Evolutionary conservation across 176 grass and related monocot genomes (phyloP).

Genomic region (Raddia distichophylla): DNA sequence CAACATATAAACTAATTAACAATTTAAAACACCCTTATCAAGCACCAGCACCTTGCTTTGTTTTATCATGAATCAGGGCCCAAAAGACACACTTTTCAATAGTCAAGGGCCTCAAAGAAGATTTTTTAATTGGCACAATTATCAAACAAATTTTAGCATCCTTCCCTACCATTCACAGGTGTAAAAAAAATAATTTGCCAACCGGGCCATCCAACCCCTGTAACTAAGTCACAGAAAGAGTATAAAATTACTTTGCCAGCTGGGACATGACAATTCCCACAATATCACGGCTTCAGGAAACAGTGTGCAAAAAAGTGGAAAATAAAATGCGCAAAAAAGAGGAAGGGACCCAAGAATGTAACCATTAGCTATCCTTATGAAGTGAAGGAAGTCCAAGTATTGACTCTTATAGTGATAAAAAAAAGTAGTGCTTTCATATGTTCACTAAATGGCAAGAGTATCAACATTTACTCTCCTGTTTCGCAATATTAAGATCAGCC

Average conservation of each 20-base stretch:
- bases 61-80: constrained; percentile 20
- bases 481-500: neutral
- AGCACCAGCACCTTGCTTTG: neutral
- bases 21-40: neutral
- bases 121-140: neutral
- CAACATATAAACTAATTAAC: neutral
- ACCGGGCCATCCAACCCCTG: neutral
- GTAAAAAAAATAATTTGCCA: neutral
- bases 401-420: constrained; percentile 7
- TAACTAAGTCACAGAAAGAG: neutral
- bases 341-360: constrained; percentile 2
- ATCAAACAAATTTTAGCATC: neutral
- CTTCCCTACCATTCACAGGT: neutral
- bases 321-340: neutral
- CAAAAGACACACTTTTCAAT: neutral
- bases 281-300: constrained; percentile 1
- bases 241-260: neutral
- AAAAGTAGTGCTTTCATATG: neutral
- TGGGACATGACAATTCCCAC: neutral
- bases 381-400: neutral
- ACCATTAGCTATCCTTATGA: neutral
- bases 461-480: neutral
- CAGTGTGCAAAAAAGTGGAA: neutral
- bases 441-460: neutral
- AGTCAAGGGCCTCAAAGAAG: neutral